Base-by-base conservation (phyloP, 2,329 filamentous ascomycete species). In the Diaporthe caulivora region DNA sequence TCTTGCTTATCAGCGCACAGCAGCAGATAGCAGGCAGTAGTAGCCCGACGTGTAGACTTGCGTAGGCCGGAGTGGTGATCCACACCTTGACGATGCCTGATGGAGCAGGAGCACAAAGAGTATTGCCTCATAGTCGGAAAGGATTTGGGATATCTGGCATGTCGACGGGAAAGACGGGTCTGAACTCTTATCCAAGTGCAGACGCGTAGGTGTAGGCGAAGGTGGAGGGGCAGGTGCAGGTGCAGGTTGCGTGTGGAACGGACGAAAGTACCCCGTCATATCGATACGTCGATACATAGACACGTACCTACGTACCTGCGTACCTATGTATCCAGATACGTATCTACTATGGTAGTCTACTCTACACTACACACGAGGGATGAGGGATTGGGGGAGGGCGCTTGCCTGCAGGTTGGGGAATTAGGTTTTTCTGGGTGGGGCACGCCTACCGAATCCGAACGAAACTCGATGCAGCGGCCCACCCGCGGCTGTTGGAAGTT, bases 371-470 rank as follows among this genome's bases (percentile, higher is more conserved):
- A 62, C 58, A 47, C 58, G 58, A 49, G 42, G 58, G 42, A 49
- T n/a, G n/a, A n/a, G n/a, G n/a, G n/a, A n/a, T n/a, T n/a, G n/a
- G 37, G 17, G 13, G 44, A 15, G 15, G 42, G 60, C 60, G 21
- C 29, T 24, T 65, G 62, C 62, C 44, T 65, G 62, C 44, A 51
- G 44, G 62, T 51, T 65, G 44, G 62, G 44, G 62, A 65, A 51
- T 65, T 65, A 65, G 29, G 62, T 65, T 65, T 65, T 65, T 29
- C 29, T 65, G 44, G 62, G 62, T 65, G 62, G 62, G 62, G 62
- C 40, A 29, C 31, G 58, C 40, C 40, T 47, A n/a, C 58, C 58
- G 26, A n/a, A 34, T 64, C 29, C 58, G 42, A 65, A 47, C 26
- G n/a, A 29, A 10, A 24, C 18, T 31, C 40, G 60, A 44, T 64